Conservation (phyloP, 1,284 basidiomycete species). For the Coniferiporia sulphurascens region DNA sequence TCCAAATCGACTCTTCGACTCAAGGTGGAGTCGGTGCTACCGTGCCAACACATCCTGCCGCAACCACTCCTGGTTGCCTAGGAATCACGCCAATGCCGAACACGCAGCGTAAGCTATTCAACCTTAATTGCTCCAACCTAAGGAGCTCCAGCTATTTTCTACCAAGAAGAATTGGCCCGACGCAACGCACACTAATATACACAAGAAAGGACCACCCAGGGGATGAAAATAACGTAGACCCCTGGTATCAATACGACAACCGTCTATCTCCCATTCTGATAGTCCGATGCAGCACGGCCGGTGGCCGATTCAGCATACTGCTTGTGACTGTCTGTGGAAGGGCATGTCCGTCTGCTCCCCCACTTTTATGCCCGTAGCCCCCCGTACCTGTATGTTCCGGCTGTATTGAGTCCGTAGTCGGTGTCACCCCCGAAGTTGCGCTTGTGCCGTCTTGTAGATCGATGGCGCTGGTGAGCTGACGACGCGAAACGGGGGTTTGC, state of each 20-base stretch:
- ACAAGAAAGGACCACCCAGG: too few species aligned
- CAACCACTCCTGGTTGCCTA: too few species aligned
- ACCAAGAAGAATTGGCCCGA: too few species aligned
- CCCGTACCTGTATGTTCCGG: not conserved
- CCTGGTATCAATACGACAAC: not conserved
- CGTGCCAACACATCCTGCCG: too few species aligned
- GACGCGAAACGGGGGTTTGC: not conserved
- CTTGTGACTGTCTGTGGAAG: not conserved
- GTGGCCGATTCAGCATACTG: not conserved
- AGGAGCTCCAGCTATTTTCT: too few species aligned
- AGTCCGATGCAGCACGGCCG: constrained; percentile 8
- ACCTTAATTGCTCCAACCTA: too few species aligned
- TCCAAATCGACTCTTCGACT: too few species aligned
- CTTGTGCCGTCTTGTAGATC: constrained; percentile 2
- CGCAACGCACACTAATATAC: too few species aligned
- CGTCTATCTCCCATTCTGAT: not conserved
- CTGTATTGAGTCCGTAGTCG: not conserved
- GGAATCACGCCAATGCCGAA: too few species aligned
- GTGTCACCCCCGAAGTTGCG: not conserved
- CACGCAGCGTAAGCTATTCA: too few species aligned
- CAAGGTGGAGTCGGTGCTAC: too few species aligned
- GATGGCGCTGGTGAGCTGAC: constrained; percentile 7
- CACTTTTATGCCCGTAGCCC: not conserved
- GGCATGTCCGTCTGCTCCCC: not conserved
- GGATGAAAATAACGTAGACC: too few species aligned